Evolutionary conservation across 2,329 filamentous ascomycete genomes (phyloP).

Genomic region (Cryphonectria radicalis): DNA sequence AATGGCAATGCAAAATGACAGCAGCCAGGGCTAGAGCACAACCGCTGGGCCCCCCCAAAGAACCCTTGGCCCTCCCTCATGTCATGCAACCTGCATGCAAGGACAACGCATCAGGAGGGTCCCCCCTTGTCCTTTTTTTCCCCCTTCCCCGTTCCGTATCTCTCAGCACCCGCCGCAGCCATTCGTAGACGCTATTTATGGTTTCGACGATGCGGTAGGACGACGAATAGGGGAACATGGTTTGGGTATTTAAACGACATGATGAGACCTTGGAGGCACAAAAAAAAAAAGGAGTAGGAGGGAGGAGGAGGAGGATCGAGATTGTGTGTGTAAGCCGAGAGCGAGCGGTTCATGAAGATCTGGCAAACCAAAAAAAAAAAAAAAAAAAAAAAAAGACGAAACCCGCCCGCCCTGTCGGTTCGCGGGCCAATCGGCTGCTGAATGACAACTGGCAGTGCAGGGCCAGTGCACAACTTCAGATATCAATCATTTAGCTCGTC

Average conservation of each 20-base stretch:
- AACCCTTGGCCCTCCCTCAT: not conserved
- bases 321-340: not conserved
- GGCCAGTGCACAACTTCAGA: constrained; percentile 14
- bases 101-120: constrained; percentile 14
- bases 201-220: not conserved
- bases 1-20: not conserved
- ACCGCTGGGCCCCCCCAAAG: not conserved
- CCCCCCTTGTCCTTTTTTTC: not conserved
- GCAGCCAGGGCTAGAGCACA: not conserved
- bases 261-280: not conserved
- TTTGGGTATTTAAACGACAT: not conserved
- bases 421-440: constrained; percentile 14
- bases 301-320: not conserved
- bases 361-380: not conserved
- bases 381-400: not conserved
- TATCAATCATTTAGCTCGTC: not conserved
- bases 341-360: not conserved
- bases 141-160: too few species aligned
- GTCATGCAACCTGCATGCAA: constrained; percentile 14
- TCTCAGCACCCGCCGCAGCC: not conserved
- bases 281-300: not conserved
- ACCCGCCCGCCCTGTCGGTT: constrained; percentile 7
- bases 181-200: not conserved
- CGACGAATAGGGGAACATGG: not conserved
- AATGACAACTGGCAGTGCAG: constrained; percentile 20